Conservation (phyloP, 2,329 filamentous ascomycete genomes). For the Lecanicillium sp. region DNA sequence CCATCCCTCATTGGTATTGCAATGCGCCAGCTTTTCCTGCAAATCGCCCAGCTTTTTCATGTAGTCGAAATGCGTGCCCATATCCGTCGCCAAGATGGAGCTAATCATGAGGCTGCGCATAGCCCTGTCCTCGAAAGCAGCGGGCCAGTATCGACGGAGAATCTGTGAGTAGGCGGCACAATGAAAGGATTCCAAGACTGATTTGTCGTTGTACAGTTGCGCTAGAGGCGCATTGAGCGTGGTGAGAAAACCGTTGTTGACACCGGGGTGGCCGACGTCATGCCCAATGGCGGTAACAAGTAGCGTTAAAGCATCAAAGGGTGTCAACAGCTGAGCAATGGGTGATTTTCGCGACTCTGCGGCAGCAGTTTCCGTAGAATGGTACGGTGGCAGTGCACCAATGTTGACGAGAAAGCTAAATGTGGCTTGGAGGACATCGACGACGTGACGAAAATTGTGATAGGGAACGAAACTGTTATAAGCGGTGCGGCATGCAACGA, state of each 20-base stretch:
- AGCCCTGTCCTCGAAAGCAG: slow-evolving; percentile 65
- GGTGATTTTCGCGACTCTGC: slow-evolving; percentile 39
- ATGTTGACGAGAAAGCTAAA: slow-evolving; percentile 84
- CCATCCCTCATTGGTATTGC: slow-evolving; percentile 63
- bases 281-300: slow-evolving; percentile 95
- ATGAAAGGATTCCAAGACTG: slow-evolving; percentile 94
- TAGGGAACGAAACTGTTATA: slow-evolving; percentile 97
- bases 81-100: slow-evolving; percentile 94
- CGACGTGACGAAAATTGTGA: slow-evolving; percentile 96
- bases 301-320: slow-evolving; percentile 81
- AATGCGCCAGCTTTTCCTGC: slow-evolving; percentile 67
- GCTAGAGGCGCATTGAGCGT: slow-evolving; percentile 87
- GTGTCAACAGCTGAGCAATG: slow-evolving; percentile 67
- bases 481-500: slow-evolving; percentile 82
- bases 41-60: slow-evolving; percentile 81
- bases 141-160: slow-evolving; percentile 83
- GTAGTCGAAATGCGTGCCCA: slow-evolving; percentile 95
- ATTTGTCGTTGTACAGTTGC: slow-evolving; percentile 93
- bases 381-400: slow-evolving; percentile 65
- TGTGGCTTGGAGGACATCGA: slow-evolving; percentile 89
- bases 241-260: slow-evolving; percentile 94
- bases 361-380: slow-evolving; percentile 21
- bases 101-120: slow-evolving; percentile 92
- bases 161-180: slow-evolving; percentile 97
- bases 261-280: slow-evolving; percentile 93